Evolutionary conservation across 2,329 filamentous ascomycete species (phyloP).

Genomic region (Pyricularia pennisetigena): DNA sequence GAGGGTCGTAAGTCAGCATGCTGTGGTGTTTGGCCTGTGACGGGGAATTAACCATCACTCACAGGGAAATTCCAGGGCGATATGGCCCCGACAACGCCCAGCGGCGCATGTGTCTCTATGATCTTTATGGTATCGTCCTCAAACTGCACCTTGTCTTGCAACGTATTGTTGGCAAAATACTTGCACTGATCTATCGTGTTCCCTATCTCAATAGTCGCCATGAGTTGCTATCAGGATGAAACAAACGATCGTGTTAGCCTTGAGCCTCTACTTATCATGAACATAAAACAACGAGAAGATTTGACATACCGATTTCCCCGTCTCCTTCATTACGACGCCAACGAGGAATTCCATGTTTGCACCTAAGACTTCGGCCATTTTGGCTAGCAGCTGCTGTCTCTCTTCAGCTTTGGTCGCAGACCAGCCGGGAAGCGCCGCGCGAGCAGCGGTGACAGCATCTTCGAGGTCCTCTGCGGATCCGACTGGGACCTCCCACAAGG

Average conservation of each 20-base stretch:
- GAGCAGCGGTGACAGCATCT: constrained; percentile 33
- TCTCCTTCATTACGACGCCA: constrained; percentile 34
- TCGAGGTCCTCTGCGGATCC: constrained; percentile 31
- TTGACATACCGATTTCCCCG: constrained; percentile 33
- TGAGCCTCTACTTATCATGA: background rate
- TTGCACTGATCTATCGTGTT: constrained; percentile 25
- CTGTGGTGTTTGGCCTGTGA: background rate
- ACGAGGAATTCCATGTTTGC: constrained; percentile 30
- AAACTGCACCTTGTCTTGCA: constrained; percentile 35
- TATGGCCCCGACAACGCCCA: constrained; percentile 43
- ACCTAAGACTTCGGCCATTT: constrained; percentile 28
- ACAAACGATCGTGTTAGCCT: background rate
- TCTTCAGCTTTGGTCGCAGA: constrained; percentile 30
- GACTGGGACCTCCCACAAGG: constrained; percentile 33
- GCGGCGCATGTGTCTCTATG: constrained; percentile 31
- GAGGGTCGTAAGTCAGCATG: background rate
- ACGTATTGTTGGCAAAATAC: constrained; percentile 24
- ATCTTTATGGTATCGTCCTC: constrained; percentile 32
- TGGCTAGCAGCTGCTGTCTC: constrained; percentile 27
- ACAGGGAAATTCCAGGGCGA: constrained; percentile 50
- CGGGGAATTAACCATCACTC: background rate
- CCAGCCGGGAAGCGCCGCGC: constrained; percentile 36
- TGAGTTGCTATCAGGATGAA: constrained; percentile 10
- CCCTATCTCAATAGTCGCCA: constrained; percentile 27
- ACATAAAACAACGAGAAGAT: constrained; percentile 3